A percentile compares a stretch with the other conserved stretches of the same genome.
These are phyloP conservation scores for Byssothecium circinans DNA, from an alignment of 2,329 filamentous ascomycete species.

Conservation along the genomic window DNA sequence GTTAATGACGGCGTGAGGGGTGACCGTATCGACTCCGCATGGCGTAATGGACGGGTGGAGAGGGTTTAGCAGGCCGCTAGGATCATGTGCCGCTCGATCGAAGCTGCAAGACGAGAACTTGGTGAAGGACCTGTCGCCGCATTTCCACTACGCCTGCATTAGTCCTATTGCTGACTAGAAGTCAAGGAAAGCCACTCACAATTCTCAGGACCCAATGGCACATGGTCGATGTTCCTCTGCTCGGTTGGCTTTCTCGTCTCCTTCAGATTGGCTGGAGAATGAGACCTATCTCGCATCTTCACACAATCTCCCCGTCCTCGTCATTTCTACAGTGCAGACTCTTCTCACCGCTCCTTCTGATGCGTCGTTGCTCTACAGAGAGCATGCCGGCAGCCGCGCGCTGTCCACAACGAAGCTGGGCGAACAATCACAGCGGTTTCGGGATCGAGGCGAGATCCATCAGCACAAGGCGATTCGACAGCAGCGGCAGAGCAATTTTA, in stretches of 20 bases:
- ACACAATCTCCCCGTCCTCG: not conserved
- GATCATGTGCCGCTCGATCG: conserved; percentile 24
- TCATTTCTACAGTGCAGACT: conserved; percentile 1
- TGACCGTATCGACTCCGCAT: not conserved
- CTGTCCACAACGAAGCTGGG: not conserved
- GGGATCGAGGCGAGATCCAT: not conserved
- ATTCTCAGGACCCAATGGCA: conserved; percentile 29
- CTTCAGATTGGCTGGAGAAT: not conserved
- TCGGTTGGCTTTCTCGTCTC: not conserved
- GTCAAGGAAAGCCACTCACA: conserved; percentile 12
- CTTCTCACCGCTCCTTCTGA: conserved; percentile 16
- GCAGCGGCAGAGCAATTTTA: too few relatives aligned
- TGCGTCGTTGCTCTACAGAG: conserved; percentile 6
- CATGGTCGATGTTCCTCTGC: conserved; percentile 14
- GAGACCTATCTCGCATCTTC: not conserved
- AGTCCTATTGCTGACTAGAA: conserved; percentile 1
- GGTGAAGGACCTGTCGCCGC: conserved; percentile 32
- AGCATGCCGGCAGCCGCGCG: conserved; percentile 10
- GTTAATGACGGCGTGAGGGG: too few relatives aligned
- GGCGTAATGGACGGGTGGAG: conserved; percentile 25
- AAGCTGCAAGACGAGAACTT: conserved; percentile 30
- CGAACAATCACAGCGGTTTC: not conserved
- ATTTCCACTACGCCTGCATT: conserved; percentile 22
- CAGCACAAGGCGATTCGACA: too few relatives aligned
- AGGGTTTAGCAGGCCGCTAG: conserved; percentile 23